Evolutionary conservation across 371 early-diverging fungal species (phyloP), one percentile per base, ranked within the genome.

Genomic region (Rhizopus arrhizus): DNA sequence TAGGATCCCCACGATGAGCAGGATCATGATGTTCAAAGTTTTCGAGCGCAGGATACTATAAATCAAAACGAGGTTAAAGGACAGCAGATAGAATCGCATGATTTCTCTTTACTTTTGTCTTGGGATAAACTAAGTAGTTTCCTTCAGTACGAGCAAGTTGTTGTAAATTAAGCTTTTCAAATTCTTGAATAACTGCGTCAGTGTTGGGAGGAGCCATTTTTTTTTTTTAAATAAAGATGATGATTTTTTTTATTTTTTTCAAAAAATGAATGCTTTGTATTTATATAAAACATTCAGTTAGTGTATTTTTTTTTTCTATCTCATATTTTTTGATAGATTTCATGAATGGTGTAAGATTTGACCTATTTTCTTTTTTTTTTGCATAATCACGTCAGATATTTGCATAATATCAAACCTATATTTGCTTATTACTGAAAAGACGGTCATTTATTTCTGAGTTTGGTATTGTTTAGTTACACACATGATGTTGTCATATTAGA

Each of bases 1-100:
- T 79, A 9, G 86, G 84, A 50, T 89, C 87, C 7, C 68, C 85
- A 5, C 70, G 76, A 48, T 69, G 72, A 15, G 77, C 86, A 41
- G 70, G 69, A 28, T 79, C 79, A 3, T 69, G 38, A 35, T 79
- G 77, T 35, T 75, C 68, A 50, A 70, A 76, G 7, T 49, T 32
- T 49, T 67, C 62, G 12, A 76, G 50, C 5, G 64, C 64, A 33
- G 79, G 74, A 28, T 70, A 79, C 76, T 77, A 60, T 58, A 9
- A n/a, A 15, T n/a, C n/a, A 48, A 22, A 9, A 16, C 16, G n/a
- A 16, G 1, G 16, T 35, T 4, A 36, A 9, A 35, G 15, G 5
- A 15, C 8, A 42, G 10, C 22, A 36, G 10, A 13, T 13, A 29
- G 1, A 13, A 49, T 1, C 5, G 5, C 13, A 42, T 61, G 0